Evolutionary conservation across 2,329 filamentous ascomycete genomes (phyloP), one percentile per base, ranked within the genome.

Genomic region (Remersonia thermophila): DNA sequence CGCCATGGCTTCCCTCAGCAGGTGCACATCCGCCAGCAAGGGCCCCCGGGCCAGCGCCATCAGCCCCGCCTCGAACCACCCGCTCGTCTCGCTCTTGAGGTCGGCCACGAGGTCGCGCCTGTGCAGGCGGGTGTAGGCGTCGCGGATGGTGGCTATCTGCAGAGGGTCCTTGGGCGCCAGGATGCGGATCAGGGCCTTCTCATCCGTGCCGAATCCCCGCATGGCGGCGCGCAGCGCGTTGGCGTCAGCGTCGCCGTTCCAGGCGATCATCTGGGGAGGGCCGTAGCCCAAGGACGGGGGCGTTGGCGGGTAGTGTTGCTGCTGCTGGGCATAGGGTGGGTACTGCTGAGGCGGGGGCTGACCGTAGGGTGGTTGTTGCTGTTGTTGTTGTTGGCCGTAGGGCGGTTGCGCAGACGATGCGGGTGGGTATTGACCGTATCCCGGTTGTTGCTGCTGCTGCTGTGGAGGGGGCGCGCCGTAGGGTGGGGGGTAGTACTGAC

Each of bases 181-280:
- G 3, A 79, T 63, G 2, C 66, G 63, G 44, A 93, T 87, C 12
- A 96, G 63, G 0, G 71, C 58, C 50, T 77, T 80, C 56, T 95
- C 87, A 51, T 96, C 77, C 0, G 87, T 95, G 25, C 87, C 89
- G 43, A 94, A 83, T 0, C 56, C 86, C 58, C 93, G 94, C 85
- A 95, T 94, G 2, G 89, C 84, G 47, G 71, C 71, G 36, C 84
- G 75, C 15, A 93, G 64, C 3, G 67, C 72, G 39, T 85, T 73
- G 0, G 84, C 81, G 48, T 91, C 77, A 10, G 65, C 61, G 3
- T 63, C 67, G 32, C 75, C 79, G 45, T 93, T 77, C 66, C 69
- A 79, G 20, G 73, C 67, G 30, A 83, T 80, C 31, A 73, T 64
- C 50, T 83, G 80, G 10, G 75, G 73, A 0, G 80, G 69, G 3